Evolutionary conservation across 257 asterid species (phyloP), one percentile per base, ranked within the genome.

Genomic region (Solanum stenotomum): DNA sequence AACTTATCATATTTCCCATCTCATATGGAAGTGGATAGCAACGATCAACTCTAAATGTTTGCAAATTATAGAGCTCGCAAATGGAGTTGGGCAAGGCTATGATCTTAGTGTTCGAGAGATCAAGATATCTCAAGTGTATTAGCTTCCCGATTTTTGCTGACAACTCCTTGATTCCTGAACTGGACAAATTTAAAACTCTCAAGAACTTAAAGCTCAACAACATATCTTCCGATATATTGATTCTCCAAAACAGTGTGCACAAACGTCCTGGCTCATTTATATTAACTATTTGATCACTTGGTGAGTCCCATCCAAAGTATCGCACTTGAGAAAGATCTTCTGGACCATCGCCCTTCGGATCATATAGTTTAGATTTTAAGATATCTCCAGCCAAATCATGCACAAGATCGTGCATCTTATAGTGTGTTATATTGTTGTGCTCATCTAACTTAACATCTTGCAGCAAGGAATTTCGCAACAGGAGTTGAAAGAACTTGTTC

Each of bases 331-430:
- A 78, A 42, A 40, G 15, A 40, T 78, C 8, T 40, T 42, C 63
- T 78, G 15, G 9, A 1, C 8, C 25, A 9, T 3, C 6, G 1
- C n/a, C 12, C 83, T 76, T 38, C 22, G 1, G 22, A 78, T 78
- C 25, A 78, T 8, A 42, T 78, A 78, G 63, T 63, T 85, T 44
- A 63, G 87, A 85, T 63, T 34, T 85, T 1, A 82, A 46, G 13
- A 78, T 44, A 46, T 65, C 81, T 20, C 44, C 81, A 23, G 91
- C 89, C 72, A 90, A 15, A 42, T 90, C 88, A 37, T 91, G 92
- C 79, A 91, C 92, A 25, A 90, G 85, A 89, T 88, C 90, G 35
- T 91, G 92, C 91, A 90, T 88, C 89, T 87, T 90, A 83, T 59
- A 88, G 27, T 33, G 6, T 11, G 3, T 70, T 22, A 88, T 29